These are phyloP conservation scores for Protea cynaroides DNA, from an alignment of 164 flowering plant species.

Conservation along the genomic window DNA sequence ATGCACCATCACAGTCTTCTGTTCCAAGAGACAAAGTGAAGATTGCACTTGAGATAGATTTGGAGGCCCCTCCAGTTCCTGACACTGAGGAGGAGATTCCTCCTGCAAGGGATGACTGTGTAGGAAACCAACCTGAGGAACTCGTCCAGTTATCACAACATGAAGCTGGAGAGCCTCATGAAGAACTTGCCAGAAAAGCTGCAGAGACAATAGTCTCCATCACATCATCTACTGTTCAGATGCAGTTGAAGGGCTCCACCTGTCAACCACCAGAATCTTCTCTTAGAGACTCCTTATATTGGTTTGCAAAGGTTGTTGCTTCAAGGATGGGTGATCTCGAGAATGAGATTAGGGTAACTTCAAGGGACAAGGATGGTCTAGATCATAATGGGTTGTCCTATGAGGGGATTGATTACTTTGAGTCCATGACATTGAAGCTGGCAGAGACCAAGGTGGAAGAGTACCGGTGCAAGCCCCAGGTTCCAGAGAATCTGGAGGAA, in stretches of 20 bases:
- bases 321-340: conserved; percentile 19
- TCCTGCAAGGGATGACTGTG: conserved; percentile 15
- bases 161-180: conserved; percentile 7
- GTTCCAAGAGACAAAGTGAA: conserved; percentile 23
- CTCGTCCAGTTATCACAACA: conserved; percentile 9
- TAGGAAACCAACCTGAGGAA: conserved; percentile 6
- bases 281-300: conserved; percentile 29
- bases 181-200: conserved; percentile 27
- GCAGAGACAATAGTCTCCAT: conserved; percentile 56
- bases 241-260: conserved; percentile 5
- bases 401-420: conserved; percentile 61
- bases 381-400: conserved; percentile 14
- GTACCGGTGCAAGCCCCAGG: conserved; percentile 43
- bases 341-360: not conserved
- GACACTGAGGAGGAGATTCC: conserved; percentile 24
- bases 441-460: conserved; percentile 61
- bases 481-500: conserved; percentile 47
- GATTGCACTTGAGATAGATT: conserved; percentile 41
- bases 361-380: conserved; percentile 6
- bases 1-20: conserved; percentile 27
- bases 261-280: conserved; percentile 13
- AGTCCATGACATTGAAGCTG: conserved; percentile 65
- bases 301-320: conserved; percentile 55
- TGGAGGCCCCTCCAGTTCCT: conserved; percentile 45
- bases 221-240: conserved; percentile 22